Percentiles rank a stretch among this genome's conserved stretches.
Conservation (phyloP, 2,329 filamentous ascomycete species). For the Gaeumannomyces sp. region DNA sequence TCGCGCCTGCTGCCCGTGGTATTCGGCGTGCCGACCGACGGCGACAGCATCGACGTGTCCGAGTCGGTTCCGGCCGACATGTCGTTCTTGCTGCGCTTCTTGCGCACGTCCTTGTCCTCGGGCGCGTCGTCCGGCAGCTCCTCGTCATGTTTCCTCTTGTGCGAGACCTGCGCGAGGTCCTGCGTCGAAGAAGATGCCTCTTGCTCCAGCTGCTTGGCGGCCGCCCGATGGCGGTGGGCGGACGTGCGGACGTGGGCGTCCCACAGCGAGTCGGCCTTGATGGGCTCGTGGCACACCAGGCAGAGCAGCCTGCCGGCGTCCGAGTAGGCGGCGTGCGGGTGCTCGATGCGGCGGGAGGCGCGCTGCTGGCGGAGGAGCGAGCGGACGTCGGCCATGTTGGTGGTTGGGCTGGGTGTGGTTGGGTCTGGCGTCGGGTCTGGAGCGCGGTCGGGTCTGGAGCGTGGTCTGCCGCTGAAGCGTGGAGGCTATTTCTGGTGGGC, state of each 20-base stretch:
- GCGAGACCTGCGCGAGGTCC: slow-evolving; percentile 12
- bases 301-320: slow-evolving; percentile 62
- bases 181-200: slow-evolving; percentile 16
- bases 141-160: slow-evolving; percentile 24
- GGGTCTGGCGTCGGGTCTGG: no score
- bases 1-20: slow-evolving; percentile 1
- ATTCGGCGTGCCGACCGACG: slow-evolving; percentile 1
- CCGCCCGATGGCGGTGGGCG: slow-evolving; percentile 35
- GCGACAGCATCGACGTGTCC: slow-evolving; percentile 6
- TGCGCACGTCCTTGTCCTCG: slow-evolving; percentile 28
- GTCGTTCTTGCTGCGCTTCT: slow-evolving; percentile 41
- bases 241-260: slow-evolving; percentile 50
- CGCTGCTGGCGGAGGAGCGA: slow-evolving; percentile 74
- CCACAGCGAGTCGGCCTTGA: slow-evolving; percentile 65
- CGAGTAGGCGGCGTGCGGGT: slow-evolving; percentile 63
- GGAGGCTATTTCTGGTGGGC: neutral
- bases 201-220: slow-evolving; percentile 11
- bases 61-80: slow-evolving; percentile 4
- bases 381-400: slow-evolving; percentile 69
- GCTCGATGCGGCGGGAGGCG: slow-evolving; percentile 64
- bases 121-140: slow-evolving; percentile 14
- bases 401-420: neutral
- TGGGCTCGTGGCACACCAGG: slow-evolving; percentile 55
- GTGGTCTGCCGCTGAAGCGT: no score
- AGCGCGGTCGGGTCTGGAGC: no score